phyloP scores from a whole-genome alignment of 345 rosid species.

The Bruguiera gymnorhiza region DNA sequence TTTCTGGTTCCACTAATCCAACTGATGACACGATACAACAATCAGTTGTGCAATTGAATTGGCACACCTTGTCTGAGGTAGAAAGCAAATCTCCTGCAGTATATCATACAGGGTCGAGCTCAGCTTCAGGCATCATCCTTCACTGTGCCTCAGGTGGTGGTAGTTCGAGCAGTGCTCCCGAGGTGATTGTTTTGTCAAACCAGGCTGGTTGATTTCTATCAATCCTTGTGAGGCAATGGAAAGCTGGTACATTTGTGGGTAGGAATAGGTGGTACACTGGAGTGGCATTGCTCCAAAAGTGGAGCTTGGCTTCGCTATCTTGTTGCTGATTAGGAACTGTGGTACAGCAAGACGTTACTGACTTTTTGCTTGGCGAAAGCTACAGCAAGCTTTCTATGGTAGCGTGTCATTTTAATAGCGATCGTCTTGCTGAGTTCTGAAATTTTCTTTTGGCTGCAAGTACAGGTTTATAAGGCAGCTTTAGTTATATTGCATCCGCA shows the following conservation, averaged over 20 bases:
- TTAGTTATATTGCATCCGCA: neutral
- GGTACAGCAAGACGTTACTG: neutral
- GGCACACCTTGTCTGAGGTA: neutral
- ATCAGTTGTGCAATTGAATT: neutral
- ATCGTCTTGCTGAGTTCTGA: neutral
- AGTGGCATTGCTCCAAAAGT: neutral
- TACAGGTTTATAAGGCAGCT: constrained; percentile 14
- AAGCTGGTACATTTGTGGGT: neutral
- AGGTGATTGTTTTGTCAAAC: constrained; percentile 28
- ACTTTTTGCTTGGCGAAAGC: neutral
- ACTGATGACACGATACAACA: neutral
- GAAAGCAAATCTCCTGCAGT: constrained; percentile 1
- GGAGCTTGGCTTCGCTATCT: neutral
- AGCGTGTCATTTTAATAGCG: constrained; percentile 3
- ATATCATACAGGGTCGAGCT: constrained; percentile 9
- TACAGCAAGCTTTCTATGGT: neutral
- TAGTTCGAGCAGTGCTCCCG: constrained; percentile 22
- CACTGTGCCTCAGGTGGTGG: constrained; percentile 25
- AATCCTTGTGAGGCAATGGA: neutral
- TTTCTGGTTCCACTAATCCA: constrained; percentile 7
- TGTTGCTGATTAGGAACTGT: constrained; percentile 5
- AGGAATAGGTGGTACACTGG: neutral
- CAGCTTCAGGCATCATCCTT: constrained; percentile 20
- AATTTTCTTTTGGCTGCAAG: neutral
- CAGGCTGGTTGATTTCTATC: constrained; percentile 25